Evolutionary conservation across 2,329 filamentous ascomycete species (phyloP).

Genomic region (Hypoxylon sp.): DNA sequence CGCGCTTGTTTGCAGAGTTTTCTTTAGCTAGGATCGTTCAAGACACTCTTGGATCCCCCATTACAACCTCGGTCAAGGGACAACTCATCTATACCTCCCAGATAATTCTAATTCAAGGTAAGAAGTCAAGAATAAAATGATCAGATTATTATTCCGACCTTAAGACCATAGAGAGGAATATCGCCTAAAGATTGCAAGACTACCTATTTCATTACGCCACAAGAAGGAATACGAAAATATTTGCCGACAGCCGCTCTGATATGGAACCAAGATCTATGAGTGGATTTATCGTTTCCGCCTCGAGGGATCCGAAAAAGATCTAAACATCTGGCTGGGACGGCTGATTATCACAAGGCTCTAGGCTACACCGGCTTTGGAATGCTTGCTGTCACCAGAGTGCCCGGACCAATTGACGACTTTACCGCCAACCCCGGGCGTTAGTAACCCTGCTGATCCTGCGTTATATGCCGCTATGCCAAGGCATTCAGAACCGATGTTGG

Average conservation of each 20-base stretch:
- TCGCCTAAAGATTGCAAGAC: constrained; percentile 4
- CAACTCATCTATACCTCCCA: constrained; percentile 7
- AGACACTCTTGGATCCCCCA: constrained; percentile 20
- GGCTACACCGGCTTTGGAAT: constrained; percentile 20
- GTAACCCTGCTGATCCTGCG: constrained; percentile 29
- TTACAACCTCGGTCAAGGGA: constrained; percentile 22
- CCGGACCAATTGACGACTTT: constrained; percentile 25
- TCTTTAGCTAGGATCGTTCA: constrained; percentile 26
- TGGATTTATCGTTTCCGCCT: constrained; percentile 24
- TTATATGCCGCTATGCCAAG: constrained; percentile 21
- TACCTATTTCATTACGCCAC: not conserved
- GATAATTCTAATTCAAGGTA: constrained; percentile 4
- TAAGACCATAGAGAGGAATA: not conserved
- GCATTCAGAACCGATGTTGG: constrained; percentile 8
- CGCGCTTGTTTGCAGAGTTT: constrained; percentile 8
- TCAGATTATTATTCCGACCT: constrained; percentile 5
- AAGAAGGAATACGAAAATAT: constrained; percentile 19
- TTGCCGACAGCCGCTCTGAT: constrained; percentile 7
- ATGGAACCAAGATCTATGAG: constrained; percentile 15
- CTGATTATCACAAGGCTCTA: constrained; percentile 28
- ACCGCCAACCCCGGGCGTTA: constrained; percentile 18
- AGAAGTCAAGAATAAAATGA: constrained; percentile 4
- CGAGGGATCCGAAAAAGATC: constrained; percentile 29
- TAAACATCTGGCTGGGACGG: constrained; percentile 37
- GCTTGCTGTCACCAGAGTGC: constrained; percentile 21